Conservation (phyloP, 208 protist genomes). For the Acanthamoeba triangularis region DNA sequence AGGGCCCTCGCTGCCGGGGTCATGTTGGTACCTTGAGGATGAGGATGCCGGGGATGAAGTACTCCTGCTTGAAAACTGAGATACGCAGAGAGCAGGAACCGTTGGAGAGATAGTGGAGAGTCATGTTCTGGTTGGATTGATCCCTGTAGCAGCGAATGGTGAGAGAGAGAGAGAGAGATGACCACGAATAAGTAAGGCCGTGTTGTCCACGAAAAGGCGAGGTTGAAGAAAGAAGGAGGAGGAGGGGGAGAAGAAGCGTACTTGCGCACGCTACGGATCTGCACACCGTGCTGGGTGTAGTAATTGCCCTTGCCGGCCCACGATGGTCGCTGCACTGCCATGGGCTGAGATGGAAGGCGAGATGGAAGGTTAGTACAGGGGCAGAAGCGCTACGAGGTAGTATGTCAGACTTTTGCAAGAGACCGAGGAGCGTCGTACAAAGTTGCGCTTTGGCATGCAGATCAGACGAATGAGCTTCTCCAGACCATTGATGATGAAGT, state of each 20-base stretch:
- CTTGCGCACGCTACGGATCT: constrained; percentile 95
- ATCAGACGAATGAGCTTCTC: constrained; percentile 99
- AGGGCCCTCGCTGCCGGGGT: not conserved
- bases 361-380: not conserved
- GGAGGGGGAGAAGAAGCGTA: not conserved
- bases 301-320: constrained; percentile 95
- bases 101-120: constrained; percentile 97
- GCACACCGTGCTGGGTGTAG: constrained; percentile 97
- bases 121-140: constrained; percentile 96
- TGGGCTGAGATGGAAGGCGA: constrained; percentile 63
- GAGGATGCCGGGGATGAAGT: constrained; percentile 92
- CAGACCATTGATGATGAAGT: constrained; percentile 99
- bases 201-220: too few relatives aligned
- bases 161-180: not conserved
- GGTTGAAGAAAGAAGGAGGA: too few relatives aligned
- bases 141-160: constrained; percentile 86
- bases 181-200: not conserved
- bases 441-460: constrained; percentile 97
- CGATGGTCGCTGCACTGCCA: constrained; percentile 94
- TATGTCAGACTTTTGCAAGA: not conserved
- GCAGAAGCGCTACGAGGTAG: not conserved
- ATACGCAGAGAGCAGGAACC: constrained; percentile 90
- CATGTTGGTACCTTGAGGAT: constrained; percentile 88
- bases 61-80: constrained; percentile 93
- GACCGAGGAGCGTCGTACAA: constrained; percentile 81